Base-by-base conservation (phyloP, 371 early-diverging fungal species). In the Zopfochytrium polystomum region DNA sequence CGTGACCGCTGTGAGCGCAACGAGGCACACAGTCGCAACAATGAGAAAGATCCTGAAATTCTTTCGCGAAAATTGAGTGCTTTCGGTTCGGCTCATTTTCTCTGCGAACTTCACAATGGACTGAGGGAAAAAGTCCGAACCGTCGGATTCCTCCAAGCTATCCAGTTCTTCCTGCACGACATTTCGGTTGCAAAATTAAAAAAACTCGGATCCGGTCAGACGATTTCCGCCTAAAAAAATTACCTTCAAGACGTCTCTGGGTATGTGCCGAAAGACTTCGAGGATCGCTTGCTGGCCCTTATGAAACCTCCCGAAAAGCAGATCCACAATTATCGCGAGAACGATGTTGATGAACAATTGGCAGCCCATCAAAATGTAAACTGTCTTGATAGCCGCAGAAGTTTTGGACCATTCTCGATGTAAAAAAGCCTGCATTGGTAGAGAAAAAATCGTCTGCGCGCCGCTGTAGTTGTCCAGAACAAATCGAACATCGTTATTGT, bases 401-500 rank as follows among this genome's bases (percentile, higher is more conserved):
- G 11, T 6, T 23, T 23, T 47, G 11, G 6, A 13, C 47, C 47
- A 47, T 47, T 47, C 47, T 47, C 7, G 6, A 7, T 11, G 18
- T 18, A 47, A 7, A 22, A 47, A 47, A 23, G 11, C 6, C 9
- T 9, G 18, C 47, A 38, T 38, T 38, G 38, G 38, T 38, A 18
- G 11, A 18, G 38, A 7, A 38, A 11, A 38, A 38, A 18, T 11
- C 7, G 18, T 38, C 18, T 38, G 7, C 25, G 57, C 57, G 7
- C 5, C 29, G 7, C 13, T 4, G 23, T 26, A 45, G 32, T 58
- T 58, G 34, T 58, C 59, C 30, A 58, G 22, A 20, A 58, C 34
- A 45, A 26, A 45, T 44, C 56, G 20, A 20, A 56, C 27, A n/a
- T 56, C 45, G 46, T 56, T 56, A 29, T 56, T 56, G 18, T 56